Evolutionary conservation across 2,329 filamentous ascomycete species (phyloP).

Genomic region (Sordariomycetes sp.): DNA sequence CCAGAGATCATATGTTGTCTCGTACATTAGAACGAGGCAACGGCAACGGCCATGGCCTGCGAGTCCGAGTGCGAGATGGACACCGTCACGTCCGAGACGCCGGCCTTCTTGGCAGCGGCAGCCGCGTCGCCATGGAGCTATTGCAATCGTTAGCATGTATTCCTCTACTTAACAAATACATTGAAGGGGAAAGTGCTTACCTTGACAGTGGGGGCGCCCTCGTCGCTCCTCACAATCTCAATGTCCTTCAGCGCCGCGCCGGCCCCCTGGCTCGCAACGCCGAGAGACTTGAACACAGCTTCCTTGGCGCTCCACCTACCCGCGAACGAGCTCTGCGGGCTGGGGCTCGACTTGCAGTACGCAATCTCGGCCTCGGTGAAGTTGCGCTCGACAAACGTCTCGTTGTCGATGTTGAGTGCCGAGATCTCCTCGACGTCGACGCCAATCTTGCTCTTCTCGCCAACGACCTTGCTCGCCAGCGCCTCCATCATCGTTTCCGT

Average conservation of each 20-base stretch:
- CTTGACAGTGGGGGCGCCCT: slow-evolving; percentile 70
- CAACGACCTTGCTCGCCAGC: slow-evolving; percentile 49
- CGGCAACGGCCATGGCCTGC: slow-evolving; percentile 89
- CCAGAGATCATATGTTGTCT: neutral
- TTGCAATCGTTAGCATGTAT: neutral
- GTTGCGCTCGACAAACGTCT: slow-evolving; percentile 89
- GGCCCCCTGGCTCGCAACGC: slow-evolving; percentile 73
- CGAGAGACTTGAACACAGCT: slow-evolving; percentile 94
- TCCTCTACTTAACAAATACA: neutral
- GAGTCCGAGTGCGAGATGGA: slow-evolving; percentile 93
- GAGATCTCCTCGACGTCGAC: slow-evolving; percentile 87
- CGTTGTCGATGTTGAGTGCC: slow-evolving; percentile 83
- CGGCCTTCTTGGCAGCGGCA: slow-evolving; percentile 68
- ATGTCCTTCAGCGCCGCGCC: slow-evolving; percentile 89
- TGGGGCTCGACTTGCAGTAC: slow-evolving; percentile 72
- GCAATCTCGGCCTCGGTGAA: slow-evolving; percentile 75
- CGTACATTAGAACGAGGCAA: slow-evolving; percentile 54
- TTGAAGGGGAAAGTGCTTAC: slow-evolving; percentile 39
- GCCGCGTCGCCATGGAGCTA: slow-evolving; percentile 82
- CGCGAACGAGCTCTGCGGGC: slow-evolving; percentile 80
- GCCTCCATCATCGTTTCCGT: slow-evolving; percentile 67
- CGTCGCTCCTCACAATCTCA: slow-evolving; percentile 73
- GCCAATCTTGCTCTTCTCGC: slow-evolving; percentile 67
- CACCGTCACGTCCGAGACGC: slow-evolving; percentile 78
- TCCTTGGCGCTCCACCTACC: slow-evolving; percentile 97